Conservation (phyloP, 805 yeast species). For the Dipodascus geniculatus region DNA sequence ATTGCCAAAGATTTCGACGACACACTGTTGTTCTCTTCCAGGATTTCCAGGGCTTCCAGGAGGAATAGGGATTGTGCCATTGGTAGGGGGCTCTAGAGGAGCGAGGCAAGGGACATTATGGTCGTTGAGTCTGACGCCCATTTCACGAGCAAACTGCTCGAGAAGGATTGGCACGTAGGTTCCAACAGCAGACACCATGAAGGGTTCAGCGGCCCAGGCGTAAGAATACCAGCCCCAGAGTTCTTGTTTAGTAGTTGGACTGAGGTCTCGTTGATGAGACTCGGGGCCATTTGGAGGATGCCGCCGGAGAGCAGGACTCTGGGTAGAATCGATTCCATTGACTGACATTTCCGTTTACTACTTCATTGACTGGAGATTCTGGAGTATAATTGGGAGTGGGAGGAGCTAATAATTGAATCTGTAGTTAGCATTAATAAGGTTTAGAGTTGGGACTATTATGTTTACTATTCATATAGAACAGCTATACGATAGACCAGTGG, state of each 20-base stretch:
- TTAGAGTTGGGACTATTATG: neutral
- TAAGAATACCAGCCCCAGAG: conserved; percentile 58
- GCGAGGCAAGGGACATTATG: conserved; percentile 43
- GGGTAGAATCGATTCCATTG: neutral
- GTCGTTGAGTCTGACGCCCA: conserved; percentile 54
- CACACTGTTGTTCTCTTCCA: conserved; percentile 30
- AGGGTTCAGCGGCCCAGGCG: conserved; percentile 71
- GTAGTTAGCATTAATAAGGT: no score
- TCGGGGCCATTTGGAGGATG: neutral
- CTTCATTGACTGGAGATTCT: neutral
- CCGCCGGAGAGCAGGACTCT: neutral
- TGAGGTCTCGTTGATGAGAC: neutral
- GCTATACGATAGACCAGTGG: no score
- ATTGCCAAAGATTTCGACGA: conserved; percentile 32
- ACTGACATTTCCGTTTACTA: neutral
- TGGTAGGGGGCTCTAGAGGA: conserved; percentile 10
- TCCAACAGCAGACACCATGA: conserved; percentile 66
- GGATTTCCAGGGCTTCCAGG: conserved; percentile 11
- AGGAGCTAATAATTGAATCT: neutral
- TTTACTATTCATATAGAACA: neutral
- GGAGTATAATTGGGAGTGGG: neutral
- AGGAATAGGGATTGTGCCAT: conserved; percentile 6
- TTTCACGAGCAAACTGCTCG: conserved; percentile 61
- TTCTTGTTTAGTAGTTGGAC: conserved; percentile 20
- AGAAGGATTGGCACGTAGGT: conserved; percentile 64